Evolutionary conservation across 2,329 filamentous ascomycete species (phyloP), one percentile per base, ranked within the genome.

Genomic region (Cytospora chrysosperma): DNA sequence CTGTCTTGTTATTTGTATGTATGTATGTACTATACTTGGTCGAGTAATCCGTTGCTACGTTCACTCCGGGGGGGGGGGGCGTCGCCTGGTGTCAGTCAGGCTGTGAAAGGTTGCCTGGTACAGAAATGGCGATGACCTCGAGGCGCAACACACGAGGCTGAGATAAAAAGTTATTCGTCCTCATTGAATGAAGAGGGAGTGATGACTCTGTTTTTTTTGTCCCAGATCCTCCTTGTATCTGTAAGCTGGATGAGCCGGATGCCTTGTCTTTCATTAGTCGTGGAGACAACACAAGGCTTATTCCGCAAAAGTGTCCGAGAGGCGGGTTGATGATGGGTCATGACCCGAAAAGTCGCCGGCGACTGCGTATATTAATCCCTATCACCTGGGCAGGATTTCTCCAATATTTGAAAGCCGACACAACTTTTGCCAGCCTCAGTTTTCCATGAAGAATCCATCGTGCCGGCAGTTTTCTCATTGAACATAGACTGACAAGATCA

Each of bases 231-330:
- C n/a, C 40, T 47, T 47, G 19, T 12, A 8, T 21, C 9, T 4
- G 17, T 21, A 21, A 21, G 24, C 10, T 47, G n/a, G n/a, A 47
- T 24, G 10, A n/a, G n/a, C n/a, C n/a, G n/a, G n/a, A n/a, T n/a
- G n/a, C n/a, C 7, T 4, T 24, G n/a, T 24, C 21, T 12, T 24
- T 8, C 43, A 12, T 13, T 13, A 13, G n/a, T 17, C 8, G n/a
- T 21, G 19, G 9, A 21, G 19, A 47, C 40, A 47, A 9, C 40
- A 10, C 9, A 24, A 13, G n/a, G 43, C 40, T 47, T 4, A n/a
- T 24, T 8, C n/a, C 24, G n/a, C n/a, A 61, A 64, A 64, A 53
- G 62, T 64, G 27, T 64, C 62, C 62, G 62, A 61, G 58, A 19
- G n/a, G 58, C 37, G n/a, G 43, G 19, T 32, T 30, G 32, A 43